Evolutionary conservation across 2,329 filamentous ascomycete genomes (phyloP).

Genomic region (Teratosphaeria zuluensis): DNA sequence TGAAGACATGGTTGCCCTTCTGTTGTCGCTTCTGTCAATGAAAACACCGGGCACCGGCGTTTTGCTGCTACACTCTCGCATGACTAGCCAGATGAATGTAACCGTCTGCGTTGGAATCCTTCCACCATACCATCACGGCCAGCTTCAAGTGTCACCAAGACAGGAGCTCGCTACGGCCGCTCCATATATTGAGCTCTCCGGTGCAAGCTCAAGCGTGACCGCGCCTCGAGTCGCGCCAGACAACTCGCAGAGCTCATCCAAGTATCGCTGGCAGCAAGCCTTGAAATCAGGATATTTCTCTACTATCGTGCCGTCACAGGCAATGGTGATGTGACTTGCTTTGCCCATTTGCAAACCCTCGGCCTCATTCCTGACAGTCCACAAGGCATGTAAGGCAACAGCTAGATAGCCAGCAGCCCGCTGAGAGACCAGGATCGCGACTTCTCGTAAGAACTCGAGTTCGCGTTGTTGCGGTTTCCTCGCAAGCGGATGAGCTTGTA

Average conservation of each 20-base stretch:
- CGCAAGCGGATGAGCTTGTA: slow-evolving; percentile 42
- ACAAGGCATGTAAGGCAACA: slow-evolving; percentile 53
- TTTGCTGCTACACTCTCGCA: background rate
- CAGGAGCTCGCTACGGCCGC: slow-evolving; percentile 53
- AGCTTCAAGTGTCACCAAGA: background rate
- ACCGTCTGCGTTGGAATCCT: background rate
- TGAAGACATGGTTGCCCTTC: background rate
- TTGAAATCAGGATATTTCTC: slow-evolving; percentile 67
- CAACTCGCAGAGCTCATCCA: slow-evolving; percentile 47
- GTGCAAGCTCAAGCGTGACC: slow-evolving; percentile 49
- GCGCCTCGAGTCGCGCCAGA: slow-evolving; percentile 29
- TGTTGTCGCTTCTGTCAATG: too few relatives aligned
- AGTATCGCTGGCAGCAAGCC: slow-evolving; percentile 49
- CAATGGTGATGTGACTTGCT: slow-evolving; percentile 42
- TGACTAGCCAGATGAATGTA: background rate
- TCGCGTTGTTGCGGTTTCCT: slow-evolving; percentile 28
- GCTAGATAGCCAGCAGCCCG: slow-evolving; percentile 55
- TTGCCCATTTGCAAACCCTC: slow-evolving; percentile 31
- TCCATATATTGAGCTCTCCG: slow-evolving; percentile 65
- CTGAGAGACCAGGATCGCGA: slow-evolving; percentile 45
- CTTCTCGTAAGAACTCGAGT: slow-evolving; percentile 43
- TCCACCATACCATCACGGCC: background rate
- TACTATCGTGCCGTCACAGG: slow-evolving; percentile 70
- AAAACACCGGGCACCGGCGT: background rate
- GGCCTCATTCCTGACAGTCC: slow-evolving; percentile 40